These are phyloP conservation scores for Magnaporthales sp. DNA, from an alignment of 2,329 filamentous ascomycete genomes.

Conservation along the genomic window DNA sequence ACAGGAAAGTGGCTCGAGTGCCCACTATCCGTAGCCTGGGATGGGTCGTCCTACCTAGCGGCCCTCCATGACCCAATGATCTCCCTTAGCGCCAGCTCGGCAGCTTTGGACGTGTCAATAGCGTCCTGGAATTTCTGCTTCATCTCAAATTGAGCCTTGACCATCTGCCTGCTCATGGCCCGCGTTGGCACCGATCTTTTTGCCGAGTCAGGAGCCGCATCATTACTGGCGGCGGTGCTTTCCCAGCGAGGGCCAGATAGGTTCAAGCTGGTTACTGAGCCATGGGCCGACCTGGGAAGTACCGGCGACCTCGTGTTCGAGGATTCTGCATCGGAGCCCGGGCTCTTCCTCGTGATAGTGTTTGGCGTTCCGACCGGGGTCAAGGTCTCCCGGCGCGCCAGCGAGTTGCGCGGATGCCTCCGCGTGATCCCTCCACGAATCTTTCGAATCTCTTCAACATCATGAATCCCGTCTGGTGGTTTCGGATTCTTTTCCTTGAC, in stretches of 20 bases:
- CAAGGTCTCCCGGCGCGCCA: slow-evolving; percentile 51
- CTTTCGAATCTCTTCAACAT: slow-evolving; percentile 81
- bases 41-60: slow-evolving; percentile 54
- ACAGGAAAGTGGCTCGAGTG: background rate
- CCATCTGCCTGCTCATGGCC: slow-evolving; percentile 39
- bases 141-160: slow-evolving; percentile 54
- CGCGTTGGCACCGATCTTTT: slow-evolving; percentile 29
- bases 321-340: slow-evolving; percentile 28
- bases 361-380: slow-evolving; percentile 46
- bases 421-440: slow-evolving; percentile 80
- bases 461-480: slow-evolving; percentile 74
- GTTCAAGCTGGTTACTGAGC: slow-evolving; percentile 19
- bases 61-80: slow-evolving; percentile 73
- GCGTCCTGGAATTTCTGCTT: slow-evolving; percentile 59
- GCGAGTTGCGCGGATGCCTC: slow-evolving; percentile 61
- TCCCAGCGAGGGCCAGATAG: slow-evolving; percentile 53
- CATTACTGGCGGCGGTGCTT: slow-evolving; percentile 38
- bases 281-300: slow-evolving; percentile 20
- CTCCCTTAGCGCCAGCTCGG: slow-evolving; percentile 78
- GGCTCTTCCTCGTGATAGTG: slow-evolving; percentile 29
- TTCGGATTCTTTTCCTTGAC: slow-evolving; percentile 92
- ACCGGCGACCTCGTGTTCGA: slow-evolving; percentile 24
- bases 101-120: slow-evolving; percentile 69
- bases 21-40: background rate
- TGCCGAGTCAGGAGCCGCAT: slow-evolving; percentile 22